Evolutionary conservation across 2,329 filamentous ascomycete species (phyloP), one percentile per base, ranked within the genome.

Genomic region (Blastomyces silverae): DNA sequence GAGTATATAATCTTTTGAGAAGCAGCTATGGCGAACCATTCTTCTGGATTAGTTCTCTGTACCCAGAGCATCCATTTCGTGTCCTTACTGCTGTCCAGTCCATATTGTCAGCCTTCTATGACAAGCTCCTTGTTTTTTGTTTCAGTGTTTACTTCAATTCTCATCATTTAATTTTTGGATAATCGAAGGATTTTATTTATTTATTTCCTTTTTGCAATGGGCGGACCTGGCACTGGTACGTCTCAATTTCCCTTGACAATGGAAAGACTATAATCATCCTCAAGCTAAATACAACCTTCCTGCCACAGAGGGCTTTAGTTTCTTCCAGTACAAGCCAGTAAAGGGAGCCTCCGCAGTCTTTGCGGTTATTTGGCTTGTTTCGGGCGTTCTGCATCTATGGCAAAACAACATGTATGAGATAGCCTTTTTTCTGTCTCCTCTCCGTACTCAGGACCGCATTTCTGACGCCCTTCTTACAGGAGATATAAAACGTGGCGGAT

Each of bases 261-360:
- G 42, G 11, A 22, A 52, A 52, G 11, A 28, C n/a, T 22, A 22
- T 15, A 3, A 22, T 11, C 10, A 1, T n/a, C 7, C n/a, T 50
- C 48, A 22, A 52, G 22, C 22, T 22, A 28, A 52, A 50, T 64
- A 48, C 67, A 55, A 73, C 50, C 46, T 34, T 3, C 4, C 11
- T 39, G 22, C 13, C 28, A 75, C 74, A 76, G 65, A 70, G 72
- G 46, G 74, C 71, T 28, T 64, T 22, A 77, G 75, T 59, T 70
- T 74, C 63, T 79, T 75, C 74, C 74, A 74, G 66, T 79, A 79
- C 69, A 72, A 72, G 11, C 78, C 78, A 2, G 78, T 75, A 52
- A 78, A 79, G 69, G 77, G 76, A 4, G 74, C 75, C 7, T 73
- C 78, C 2, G 76, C 78, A 53, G 73, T 73, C 11, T 79, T 79